Conservation (phyloP, 202 grass and related monocot species). For the Panicum hallii region DNA sequence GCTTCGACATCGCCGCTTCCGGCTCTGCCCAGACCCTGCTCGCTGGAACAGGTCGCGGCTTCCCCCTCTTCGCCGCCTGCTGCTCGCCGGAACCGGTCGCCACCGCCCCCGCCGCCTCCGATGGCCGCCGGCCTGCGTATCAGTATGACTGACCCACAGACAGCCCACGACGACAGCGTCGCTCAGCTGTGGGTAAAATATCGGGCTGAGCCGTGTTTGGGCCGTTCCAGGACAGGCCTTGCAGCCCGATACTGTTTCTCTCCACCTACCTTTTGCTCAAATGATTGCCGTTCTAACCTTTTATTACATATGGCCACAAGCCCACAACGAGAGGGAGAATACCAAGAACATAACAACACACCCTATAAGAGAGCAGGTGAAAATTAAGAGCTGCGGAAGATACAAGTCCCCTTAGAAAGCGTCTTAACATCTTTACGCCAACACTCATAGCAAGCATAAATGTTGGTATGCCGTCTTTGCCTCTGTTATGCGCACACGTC, state of each 20-base stretch:
- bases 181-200: background rate
- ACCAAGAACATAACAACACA: too few species aligned
- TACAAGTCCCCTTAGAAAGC: too few species aligned
- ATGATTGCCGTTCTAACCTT: too few species aligned
- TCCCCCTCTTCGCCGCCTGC: background rate
- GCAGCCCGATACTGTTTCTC: background rate
- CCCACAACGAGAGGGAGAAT: too few species aligned
- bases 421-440: too few species aligned
- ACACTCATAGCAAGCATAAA: too few species aligned
- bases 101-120: background rate
- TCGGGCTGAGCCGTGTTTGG: background rate
- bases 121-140: background rate
- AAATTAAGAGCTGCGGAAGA: too few species aligned
- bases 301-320: too few species aligned
- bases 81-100: background rate
- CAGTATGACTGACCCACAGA: background rate
- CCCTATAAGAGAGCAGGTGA: too few species aligned
- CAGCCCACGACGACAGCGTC: background rate
- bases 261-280: too few species aligned
- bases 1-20: slow-evolving; percentile 63
- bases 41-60: background rate
- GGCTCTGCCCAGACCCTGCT: background rate
- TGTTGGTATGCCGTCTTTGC: too few species aligned
- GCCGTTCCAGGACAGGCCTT: slow-evolving; percentile 2
- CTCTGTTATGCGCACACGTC: too few species aligned